A percentile compares a stretch with the other conserved stretches of the same genome.
phyloP scores from a whole-genome alignment of 169 alveolate genomes.

The Plasmodium knowlesi region DNA sequence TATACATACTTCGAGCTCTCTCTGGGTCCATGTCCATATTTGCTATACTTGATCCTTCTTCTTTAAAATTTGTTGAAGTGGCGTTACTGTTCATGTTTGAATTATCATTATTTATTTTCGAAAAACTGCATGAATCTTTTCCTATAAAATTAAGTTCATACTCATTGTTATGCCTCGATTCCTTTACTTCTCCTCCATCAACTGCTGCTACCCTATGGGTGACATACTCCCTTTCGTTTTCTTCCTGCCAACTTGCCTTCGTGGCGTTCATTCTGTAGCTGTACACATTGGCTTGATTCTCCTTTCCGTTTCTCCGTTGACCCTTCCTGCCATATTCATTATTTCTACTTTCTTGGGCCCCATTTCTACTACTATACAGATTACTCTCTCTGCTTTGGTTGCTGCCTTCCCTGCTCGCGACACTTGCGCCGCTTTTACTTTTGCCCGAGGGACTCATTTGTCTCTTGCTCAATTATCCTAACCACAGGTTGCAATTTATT shows the following conservation, averaged over 20 bases:
- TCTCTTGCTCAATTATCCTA: background rate
- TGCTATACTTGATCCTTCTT: background rate
- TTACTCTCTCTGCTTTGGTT: background rate
- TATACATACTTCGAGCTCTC: background rate
- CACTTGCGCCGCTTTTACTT: background rate
- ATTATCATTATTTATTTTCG: background rate
- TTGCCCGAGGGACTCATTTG: background rate
- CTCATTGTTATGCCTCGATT: background rate
- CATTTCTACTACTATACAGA: background rate
- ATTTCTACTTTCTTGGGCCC: background rate
- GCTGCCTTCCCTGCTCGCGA: background rate
- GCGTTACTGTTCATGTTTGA: background rate
- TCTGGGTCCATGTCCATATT: background rate
- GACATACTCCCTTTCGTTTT: background rate
- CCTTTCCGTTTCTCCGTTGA: background rate
- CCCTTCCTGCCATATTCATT: background rate
- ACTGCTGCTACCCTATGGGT: background rate
- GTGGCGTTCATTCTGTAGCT: conserved; percentile 1
- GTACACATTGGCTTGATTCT: background rate
- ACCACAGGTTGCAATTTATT: background rate
- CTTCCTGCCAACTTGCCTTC: background rate
- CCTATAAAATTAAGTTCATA: background rate
- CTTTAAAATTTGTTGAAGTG: background rate
- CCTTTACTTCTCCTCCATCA: background rate
- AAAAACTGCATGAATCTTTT: background rate